Base-by-base conservation (phyloP, 371 early-diverging fungal genomes). In the Mucor sp. region DNA sequence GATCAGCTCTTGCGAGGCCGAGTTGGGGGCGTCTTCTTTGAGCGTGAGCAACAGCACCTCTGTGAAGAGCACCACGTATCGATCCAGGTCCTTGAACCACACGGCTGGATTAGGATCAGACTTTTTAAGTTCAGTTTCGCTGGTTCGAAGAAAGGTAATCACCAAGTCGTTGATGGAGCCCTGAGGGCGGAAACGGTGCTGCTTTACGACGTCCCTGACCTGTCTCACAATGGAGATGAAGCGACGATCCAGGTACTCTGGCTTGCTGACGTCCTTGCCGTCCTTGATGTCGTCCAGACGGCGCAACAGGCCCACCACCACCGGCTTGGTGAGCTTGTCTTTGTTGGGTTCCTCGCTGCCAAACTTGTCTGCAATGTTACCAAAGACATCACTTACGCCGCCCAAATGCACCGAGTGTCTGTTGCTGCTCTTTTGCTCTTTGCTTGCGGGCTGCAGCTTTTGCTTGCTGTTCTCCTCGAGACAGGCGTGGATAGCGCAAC, bases 401-500 rank as follows among this genome's bases (percentile, higher is more conserved):
- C 66, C 39, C 7, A 79, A 60, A 62, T 74, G 74, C 37, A 76
- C 76, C 6, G 74, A 72, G 39, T 75, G 79, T 58, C 68, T 50
- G 23, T 78, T 68, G 9, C 44, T 64, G 23, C 7, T 32, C 19
- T 72, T 61, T 63, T 68, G 63, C 44, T 71, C 68, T 25, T 66
- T 63, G 6, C 35, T 63, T 28, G 68, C 68, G 11, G 47, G 39
- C 37, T 62, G 58, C 17, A 56, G 21, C 27, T 67, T 68, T 37
- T 68, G 71, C 30, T 71, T 71, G n/a, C 57, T 62, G 30, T 62
- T 60, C 37, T 75, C 61, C 64, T 78, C 78, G 9, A 78, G 41
- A 60, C 73, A 78, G 28, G 79, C 79, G 27, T 69, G 70, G 28
- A 79, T 76, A 61, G 79, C 79, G 57, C 79, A 79, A 11, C 79